Conservation (phyloP, 306 rosid species). For the Vigna hirtella region DNA sequence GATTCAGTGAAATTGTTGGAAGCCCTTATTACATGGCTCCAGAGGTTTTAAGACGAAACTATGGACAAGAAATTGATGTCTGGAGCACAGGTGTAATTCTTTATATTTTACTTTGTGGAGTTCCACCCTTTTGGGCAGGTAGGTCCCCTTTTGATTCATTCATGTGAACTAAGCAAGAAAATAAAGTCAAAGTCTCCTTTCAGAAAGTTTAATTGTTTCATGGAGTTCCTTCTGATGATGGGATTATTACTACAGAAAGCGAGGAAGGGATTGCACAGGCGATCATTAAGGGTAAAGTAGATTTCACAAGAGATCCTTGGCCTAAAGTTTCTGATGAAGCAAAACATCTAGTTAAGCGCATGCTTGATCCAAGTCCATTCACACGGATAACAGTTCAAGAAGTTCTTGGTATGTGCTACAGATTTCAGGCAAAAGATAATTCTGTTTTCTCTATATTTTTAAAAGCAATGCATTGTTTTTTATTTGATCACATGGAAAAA, state of each 20-base stretch:
- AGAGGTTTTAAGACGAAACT: constrained; percentile 84
- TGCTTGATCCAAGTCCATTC: constrained; percentile 91
- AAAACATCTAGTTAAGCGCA: constrained; percentile 66
- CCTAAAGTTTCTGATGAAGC: constrained; percentile 89
- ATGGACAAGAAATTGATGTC: constrained; percentile 85
- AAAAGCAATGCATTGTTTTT: no score
- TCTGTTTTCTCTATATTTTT: not conserved
- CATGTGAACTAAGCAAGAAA: constrained; percentile 28
- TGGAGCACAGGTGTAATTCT: constrained; percentile 98
- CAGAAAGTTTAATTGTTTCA: not conserved
- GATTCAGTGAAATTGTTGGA: constrained; percentile 91
- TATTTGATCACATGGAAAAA: constrained; percentile 5
- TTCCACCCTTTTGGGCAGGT: constrained; percentile 99
- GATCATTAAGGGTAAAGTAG: constrained; percentile 65
- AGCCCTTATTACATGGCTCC: constrained; percentile 99
- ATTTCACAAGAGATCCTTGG: constrained; percentile 91
- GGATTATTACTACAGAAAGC: constrained; percentile 63
- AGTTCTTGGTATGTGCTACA: constrained; percentile 78
- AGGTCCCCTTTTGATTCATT: constrained; percentile 17
- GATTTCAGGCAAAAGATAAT: not conserved
- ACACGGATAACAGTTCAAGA: constrained; percentile 74
- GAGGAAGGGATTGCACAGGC: constrained; percentile 98
- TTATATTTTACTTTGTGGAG: constrained; percentile 89
- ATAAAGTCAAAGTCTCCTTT: not conserved
- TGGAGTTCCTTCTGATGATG: constrained; percentile 42